phyloP scores from a whole-genome alignment of 495 filamentous ascomycete genomes.

The Daldinia caldariorum region DNA sequence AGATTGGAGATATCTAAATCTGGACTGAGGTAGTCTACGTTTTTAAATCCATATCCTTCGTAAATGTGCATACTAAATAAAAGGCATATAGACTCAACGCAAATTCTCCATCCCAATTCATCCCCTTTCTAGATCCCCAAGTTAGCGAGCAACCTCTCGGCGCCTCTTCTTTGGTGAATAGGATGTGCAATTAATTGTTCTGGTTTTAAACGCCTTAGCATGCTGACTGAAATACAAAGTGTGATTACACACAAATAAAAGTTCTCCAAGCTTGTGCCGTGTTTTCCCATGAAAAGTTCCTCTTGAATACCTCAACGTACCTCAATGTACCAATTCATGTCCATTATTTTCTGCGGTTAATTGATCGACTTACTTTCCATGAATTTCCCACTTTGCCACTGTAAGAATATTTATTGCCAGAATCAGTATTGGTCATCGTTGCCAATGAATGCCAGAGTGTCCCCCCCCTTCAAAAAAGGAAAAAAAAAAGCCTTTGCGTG shows the following conservation, averaged over 20 bases:
- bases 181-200: slow-evolving; percentile 47
- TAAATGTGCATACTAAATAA: slow-evolving; percentile 51
- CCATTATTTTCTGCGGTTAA: slow-evolving; percentile 27
- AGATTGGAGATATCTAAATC: slow-evolving; percentile 32
- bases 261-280: slow-evolving; percentile 1
- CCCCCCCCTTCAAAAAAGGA: too few species aligned
- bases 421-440: slow-evolving; percentile 52
- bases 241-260: background rate
- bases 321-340: slow-evolving; percentile 49
- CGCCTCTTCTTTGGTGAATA: slow-evolving; percentile 48
- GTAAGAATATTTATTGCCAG: slow-evolving; percentile 47
- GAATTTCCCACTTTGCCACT: slow-evolving; percentile 51
- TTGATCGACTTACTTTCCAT: slow-evolving; percentile 35
- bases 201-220: slow-evolving; percentile 36
- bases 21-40: slow-evolving; percentile 20
- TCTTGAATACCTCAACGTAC: slow-evolving; percentile 47
- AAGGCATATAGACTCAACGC: slow-evolving; percentile 54
- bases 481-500: too few species aligned
- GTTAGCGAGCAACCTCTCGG: slow-evolving; percentile 48
- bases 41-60: slow-evolving; percentile 50
- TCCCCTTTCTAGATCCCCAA: slow-evolving; percentile 57
- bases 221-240: background rate
- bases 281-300: slow-evolving; percentile 30
- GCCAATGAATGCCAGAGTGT: slow-evolving; percentile 43
- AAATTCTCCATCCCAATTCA: slow-evolving; percentile 49